phyloP scores from a whole-genome alignment of 2,329 filamentous ascomycete species.

The Scytalidium sp. region DNA sequence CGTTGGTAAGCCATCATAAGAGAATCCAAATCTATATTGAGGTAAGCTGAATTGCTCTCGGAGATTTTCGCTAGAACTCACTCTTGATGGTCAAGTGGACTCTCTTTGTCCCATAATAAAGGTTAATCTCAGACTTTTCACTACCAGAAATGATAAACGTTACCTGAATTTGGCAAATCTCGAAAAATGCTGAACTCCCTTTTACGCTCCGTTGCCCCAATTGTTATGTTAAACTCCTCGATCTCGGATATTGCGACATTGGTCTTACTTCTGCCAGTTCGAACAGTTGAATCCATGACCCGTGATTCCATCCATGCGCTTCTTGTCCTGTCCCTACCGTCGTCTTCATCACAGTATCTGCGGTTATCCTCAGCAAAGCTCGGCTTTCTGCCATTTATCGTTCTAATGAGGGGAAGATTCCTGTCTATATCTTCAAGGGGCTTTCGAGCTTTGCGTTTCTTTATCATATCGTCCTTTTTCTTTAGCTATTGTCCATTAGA shows the following conservation, averaged over 20 bases:
- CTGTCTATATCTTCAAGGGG: constrained; percentile 16
- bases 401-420: constrained; percentile 21
- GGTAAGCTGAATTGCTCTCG: background rate
- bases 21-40: constrained; percentile 20
- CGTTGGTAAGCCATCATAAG: constrained; percentile 16
- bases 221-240: constrained; percentile 27
- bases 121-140: constrained; percentile 5
- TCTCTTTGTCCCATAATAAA: constrained; percentile 23
- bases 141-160: background rate
- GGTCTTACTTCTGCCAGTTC: background rate
- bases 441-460: constrained; percentile 24
- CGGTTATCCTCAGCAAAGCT: too few relatives aligned
- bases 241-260: constrained; percentile 20
- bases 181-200: constrained; percentile 24
- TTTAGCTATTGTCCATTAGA: constrained; percentile 1
- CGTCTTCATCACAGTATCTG: too few relatives aligned
- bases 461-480: constrained; percentile 13
- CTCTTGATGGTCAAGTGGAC: constrained; percentile 26
- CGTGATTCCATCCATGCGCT: background rate
- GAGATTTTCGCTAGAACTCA: constrained; percentile 10
- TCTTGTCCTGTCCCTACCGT: background rate
- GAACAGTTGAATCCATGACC: background rate
- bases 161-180: constrained; percentile 26
- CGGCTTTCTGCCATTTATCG: background rate
- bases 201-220: constrained; percentile 24